Evolutionary conservation across 2,329 filamentous ascomycete species (phyloP).

Genomic region (Cytospora piceicola): DNA sequence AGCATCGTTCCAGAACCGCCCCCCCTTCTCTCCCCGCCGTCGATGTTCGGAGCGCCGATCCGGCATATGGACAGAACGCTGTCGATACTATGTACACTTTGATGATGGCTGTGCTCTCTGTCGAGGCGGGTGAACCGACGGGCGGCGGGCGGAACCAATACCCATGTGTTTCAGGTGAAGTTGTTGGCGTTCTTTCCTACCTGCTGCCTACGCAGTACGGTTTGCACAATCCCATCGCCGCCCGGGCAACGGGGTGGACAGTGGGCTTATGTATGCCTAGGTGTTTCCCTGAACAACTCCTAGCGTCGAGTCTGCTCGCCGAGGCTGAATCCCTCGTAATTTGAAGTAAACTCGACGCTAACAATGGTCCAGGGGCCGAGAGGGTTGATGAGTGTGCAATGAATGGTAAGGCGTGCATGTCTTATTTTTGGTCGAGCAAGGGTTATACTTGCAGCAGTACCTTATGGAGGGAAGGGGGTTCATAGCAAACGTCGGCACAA

Average conservation of each 20-base stretch:
- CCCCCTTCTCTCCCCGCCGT: too few relatives aligned
- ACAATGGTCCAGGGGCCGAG: background rate
- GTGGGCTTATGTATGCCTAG: background rate
- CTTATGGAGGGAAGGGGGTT: background rate
- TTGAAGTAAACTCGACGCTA: background rate
- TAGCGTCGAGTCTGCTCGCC: background rate
- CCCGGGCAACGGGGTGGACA: background rate
- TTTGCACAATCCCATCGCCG: background rate
- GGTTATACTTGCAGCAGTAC: background rate
- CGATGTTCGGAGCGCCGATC: background rate
- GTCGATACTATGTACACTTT: background rate
- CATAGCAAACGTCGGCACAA: constrained; percentile 5
- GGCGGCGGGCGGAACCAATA: background rate
- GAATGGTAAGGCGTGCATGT: background rate
- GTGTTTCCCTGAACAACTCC: background rate
- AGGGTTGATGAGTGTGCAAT: background rate
- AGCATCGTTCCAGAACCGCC: constrained; percentile 1
- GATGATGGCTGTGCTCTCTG: background rate
- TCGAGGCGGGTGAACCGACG: background rate
- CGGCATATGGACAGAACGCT: background rate
- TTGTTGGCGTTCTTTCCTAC: background rate
- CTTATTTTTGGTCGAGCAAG: background rate
- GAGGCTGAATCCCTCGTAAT: background rate
- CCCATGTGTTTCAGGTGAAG: background rate
- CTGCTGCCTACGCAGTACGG: too few relatives aligned